Evolutionary conservation across 208 protist species (phyloP).

Genomic region (Leishmania amazonensis): DNA sequence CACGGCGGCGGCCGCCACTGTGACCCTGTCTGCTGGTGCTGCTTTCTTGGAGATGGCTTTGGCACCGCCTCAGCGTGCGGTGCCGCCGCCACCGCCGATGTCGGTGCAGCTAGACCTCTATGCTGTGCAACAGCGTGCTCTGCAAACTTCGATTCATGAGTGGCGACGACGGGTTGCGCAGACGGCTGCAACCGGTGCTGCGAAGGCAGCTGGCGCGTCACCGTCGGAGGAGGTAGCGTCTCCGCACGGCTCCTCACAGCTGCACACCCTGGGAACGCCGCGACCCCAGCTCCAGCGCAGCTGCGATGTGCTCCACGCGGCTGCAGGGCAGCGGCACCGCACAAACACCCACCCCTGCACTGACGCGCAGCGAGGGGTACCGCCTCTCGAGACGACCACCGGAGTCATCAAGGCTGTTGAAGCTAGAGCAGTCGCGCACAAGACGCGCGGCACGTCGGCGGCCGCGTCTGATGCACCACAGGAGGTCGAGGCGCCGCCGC

Average conservation of each 20-base stretch:
- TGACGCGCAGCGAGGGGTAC: neutral
- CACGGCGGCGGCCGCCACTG: neutral
- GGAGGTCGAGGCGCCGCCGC: neutral
- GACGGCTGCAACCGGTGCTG: neutral
- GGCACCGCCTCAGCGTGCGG: neutral
- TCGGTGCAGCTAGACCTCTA: constrained; percentile 41
- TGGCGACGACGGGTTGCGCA: neutral
- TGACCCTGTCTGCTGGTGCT: neutral
- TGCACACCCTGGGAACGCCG: neutral
- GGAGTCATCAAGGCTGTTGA: neutral
- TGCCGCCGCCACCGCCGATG: constrained; percentile 45
- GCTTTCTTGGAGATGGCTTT: constrained; percentile 21
- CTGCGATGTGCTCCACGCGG: neutral
- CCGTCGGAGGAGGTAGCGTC: neutral
- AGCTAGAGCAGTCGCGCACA: neutral
- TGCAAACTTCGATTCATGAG: neutral
- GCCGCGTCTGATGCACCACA: neutral
- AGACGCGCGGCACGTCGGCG: neutral
- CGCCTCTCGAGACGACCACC: constrained; percentile 3
- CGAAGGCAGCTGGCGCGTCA: neutral
- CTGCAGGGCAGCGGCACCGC: neutral
- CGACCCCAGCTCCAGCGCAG: neutral
- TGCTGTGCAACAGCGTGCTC: constrained; percentile 5
- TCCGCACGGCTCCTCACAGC: neutral
- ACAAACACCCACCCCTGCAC: neutral